phyloP scores from a whole-genome alignment of 2,329 filamentous ascomycete genomes.

The Daldinia eschscholtzii region DNA sequence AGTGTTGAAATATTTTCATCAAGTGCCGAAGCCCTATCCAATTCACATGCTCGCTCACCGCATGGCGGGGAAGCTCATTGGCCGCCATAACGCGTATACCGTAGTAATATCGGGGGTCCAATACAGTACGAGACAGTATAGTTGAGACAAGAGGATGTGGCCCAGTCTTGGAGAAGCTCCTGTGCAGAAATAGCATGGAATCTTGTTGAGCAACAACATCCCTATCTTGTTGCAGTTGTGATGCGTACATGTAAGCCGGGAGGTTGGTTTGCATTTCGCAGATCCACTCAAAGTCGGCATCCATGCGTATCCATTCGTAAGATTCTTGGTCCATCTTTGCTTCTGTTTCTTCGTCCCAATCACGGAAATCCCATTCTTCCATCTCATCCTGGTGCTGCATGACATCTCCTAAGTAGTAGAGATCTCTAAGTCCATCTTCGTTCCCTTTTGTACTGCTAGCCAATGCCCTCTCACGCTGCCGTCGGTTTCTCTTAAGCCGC shows the following conservation, averaged over 20 bases:
- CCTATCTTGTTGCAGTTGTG: slow-evolving; percentile 95
- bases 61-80: slow-evolving; percentile 80
- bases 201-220: slow-evolving; percentile 91
- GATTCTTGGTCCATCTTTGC: slow-evolving; percentile 93
- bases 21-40: slow-evolving; percentile 88
- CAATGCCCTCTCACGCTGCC: slow-evolving; percentile 70
- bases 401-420: slow-evolving; percentile 94
- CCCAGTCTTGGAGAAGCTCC: slow-evolving; percentile 60
- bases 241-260: slow-evolving; percentile 97
- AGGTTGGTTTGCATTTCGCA: slow-evolving; percentile 85
- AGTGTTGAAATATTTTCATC: slow-evolving; percentile 84
- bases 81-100: slow-evolving; percentile 91
- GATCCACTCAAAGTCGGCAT: slow-evolving; percentile 98
- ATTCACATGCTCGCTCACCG: slow-evolving; percentile 71
- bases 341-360: slow-evolving; percentile 92
- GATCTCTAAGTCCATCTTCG: slow-evolving; percentile 76
- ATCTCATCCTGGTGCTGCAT: slow-evolving; percentile 86
- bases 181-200: slow-evolving; percentile 79
- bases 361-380: slow-evolving; percentile 83
- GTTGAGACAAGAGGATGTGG: slow-evolving; percentile 87
- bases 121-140: slow-evolving; percentile 87
- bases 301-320: slow-evolving; percentile 98
- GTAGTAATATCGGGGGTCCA: slow-evolving; percentile 93
- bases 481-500: slow-evolving; percentile 85
- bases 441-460: slow-evolving; percentile 59